Percentiles rank a stretch among this genome's conserved stretches.
These are phyloP conservation scores for Suaeda aralocaspica DNA, from an alignment of 148 eudicot species.

Conservation along the genomic window DNA sequence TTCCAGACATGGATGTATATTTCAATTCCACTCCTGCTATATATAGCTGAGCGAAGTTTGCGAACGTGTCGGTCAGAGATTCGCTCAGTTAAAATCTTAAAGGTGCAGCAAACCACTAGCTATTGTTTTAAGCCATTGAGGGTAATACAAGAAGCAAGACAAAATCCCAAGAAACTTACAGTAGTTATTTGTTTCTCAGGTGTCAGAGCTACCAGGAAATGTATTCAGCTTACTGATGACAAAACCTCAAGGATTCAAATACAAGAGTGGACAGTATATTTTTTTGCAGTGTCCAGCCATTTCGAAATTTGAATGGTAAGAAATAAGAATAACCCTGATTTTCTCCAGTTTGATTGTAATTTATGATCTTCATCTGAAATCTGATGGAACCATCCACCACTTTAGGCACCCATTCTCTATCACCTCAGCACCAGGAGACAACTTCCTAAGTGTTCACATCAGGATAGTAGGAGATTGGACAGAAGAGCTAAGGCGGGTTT, in stretches of 20 bases:
- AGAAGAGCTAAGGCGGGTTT: constrained; percentile 61
- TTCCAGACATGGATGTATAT: constrained; percentile 97
- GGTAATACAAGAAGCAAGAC: background rate
- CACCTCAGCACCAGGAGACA: constrained; percentile 93
- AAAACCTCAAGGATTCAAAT: constrained; percentile 81
- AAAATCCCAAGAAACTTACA: background rate
- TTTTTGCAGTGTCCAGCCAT: constrained; percentile 82
- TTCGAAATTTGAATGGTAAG: constrained; percentile 91
- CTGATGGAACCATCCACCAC: constrained; percentile 10
- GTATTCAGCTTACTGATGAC: constrained; percentile 74
- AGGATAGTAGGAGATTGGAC: constrained; percentile 95
- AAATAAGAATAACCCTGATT: constrained; percentile 31
- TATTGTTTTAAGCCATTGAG: background rate
- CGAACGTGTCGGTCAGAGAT: constrained; percentile 70
- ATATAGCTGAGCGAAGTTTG: constrained; percentile 65
- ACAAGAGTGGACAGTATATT: constrained; percentile 91
- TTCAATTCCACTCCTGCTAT: constrained; percentile 60
- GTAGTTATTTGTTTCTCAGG: constrained; percentile 36
- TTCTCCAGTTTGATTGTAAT: background rate
- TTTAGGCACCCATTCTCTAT: constrained; percentile 97
- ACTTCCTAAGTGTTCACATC: constrained; percentile 81
- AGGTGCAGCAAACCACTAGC: constrained; percentile 37
- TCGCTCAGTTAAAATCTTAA: constrained; percentile 62
- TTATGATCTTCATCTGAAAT: constrained; percentile 3
- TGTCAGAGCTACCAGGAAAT: constrained; percentile 72